Evolutionary conservation across 2,329 filamentous ascomycete genomes (phyloP), one percentile per base, ranked within the genome.

Genomic region (Clonostachys rhizophaga): DNA sequence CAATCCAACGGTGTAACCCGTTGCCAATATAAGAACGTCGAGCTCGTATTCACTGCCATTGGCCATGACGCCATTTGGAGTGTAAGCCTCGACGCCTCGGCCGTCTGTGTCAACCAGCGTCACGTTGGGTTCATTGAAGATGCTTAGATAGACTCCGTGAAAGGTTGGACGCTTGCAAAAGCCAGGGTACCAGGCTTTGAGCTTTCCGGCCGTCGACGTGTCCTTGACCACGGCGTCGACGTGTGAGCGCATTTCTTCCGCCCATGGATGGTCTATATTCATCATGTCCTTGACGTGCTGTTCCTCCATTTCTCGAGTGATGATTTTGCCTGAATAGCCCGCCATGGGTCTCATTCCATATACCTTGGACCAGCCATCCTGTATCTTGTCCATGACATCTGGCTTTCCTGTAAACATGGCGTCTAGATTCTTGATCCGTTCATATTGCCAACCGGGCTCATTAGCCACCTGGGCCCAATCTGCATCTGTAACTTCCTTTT

Each of bases 101-200:
- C 20, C 20, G 20, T 24, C 20, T 24, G 20, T 24, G 56, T 86
- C 79, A n/a, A 86, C 66, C 0, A 87, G 72, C 6, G 70, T 69
- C 5, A 87, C 82, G 53, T 82, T 75, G 0, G 69, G 61, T 33
- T 56, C 58, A 61, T 87, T 87, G 70, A 86, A 86, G 0, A 73
- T 54, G 4, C 68, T 55, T 0, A 86, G 70, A 54, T 82, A 85
- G 6, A 74, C 69, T 54, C 84, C 78, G 60, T 79, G 78, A 61
- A 84, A 85, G 39, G 68, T 74, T 0, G 82, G 81, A 0, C 83
- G 73, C 59, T 86, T 86, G 66, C 83, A 86, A 72, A 76, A 83
- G 0, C 63, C 61, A 1, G 76, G 72, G 55, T 85, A 86, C 76
- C 78, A 83, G 0, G 79, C 67, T 55, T 81, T 78, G 8, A 85